A percentile compares a stretch with the other conserved stretches of the same genome.
These are phyloP conservation scores for Clonostachys solani DNA, from an alignment of 2,329 filamentous ascomycete species.

Conservation along the genomic window DNA sequence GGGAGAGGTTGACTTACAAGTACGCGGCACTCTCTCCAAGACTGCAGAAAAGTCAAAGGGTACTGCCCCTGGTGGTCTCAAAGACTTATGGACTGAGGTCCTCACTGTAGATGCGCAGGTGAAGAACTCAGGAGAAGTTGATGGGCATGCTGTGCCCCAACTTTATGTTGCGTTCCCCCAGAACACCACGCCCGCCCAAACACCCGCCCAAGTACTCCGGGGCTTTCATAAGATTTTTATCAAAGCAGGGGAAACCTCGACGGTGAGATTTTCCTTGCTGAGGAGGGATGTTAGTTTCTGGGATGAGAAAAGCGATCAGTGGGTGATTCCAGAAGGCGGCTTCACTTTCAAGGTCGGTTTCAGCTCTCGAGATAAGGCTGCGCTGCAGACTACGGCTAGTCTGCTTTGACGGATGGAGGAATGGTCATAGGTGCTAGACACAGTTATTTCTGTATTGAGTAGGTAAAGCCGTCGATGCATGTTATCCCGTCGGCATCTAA, in stretches of 20 bases:
- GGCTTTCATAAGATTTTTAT: constrained; percentile 61
- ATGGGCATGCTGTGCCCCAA: constrained; percentile 26
- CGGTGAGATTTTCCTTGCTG: constrained; percentile 49
- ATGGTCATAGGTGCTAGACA: too few relatives aligned
- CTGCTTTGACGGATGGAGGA: too few relatives aligned
- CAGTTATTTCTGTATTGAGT: too few relatives aligned
- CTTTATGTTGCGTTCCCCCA: constrained; percentile 27
- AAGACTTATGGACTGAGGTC: constrained; percentile 46
- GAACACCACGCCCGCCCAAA: constrained; percentile 32
- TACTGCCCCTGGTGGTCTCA: constrained; percentile 45
- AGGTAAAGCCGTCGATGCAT: too few relatives aligned
- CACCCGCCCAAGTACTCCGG: constrained; percentile 55
- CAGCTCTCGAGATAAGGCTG: constrained; percentile 1
- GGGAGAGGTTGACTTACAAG: constrained; percentile 10
- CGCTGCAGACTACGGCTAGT: too few relatives aligned
- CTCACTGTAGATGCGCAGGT: constrained; percentile 29
- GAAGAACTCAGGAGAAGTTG: constrained; percentile 38
- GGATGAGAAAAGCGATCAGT: constrained; percentile 57
- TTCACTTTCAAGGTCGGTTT: constrained; percentile 16
- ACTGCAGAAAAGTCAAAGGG: constrained; percentile 13
- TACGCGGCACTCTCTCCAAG: constrained; percentile 15
- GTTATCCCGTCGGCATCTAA: too few relatives aligned
- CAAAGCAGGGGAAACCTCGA: constrained; percentile 38
- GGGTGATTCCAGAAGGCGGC: constrained; percentile 32
- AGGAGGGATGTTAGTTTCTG: constrained; percentile 64